Evolutionary conservation across 2,329 filamentous ascomycete species (phyloP).

Genomic region (Epichloe sp.): DNA sequence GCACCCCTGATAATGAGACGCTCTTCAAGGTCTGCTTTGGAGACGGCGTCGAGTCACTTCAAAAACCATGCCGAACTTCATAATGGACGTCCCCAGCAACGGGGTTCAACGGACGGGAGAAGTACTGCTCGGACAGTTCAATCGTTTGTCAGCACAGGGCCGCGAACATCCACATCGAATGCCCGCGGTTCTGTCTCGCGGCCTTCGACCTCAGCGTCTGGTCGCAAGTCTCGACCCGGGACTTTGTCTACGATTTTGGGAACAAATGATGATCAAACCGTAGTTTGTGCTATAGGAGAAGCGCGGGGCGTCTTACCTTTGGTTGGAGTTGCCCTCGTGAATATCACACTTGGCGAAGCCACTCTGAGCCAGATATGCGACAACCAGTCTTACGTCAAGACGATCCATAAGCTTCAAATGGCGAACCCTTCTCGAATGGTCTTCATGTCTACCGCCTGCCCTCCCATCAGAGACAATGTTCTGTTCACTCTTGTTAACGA

Average conservation of each 20-base stretch:
- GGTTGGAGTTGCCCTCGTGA: constrained; percentile 77
- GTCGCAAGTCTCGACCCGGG: constrained; percentile 30
- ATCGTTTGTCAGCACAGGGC: constrained; percentile 8
- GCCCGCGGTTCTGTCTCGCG: not conserved
- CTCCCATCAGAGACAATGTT: constrained; percentile 55
- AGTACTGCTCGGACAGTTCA: constrained; percentile 6
- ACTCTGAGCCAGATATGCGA: constrained; percentile 86
- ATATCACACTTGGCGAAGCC: constrained; percentile 72
- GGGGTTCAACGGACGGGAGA: not conserved
- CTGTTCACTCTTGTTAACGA: constrained; percentile 63
- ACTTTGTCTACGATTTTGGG: constrained; percentile 27
- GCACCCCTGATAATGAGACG: not conserved
- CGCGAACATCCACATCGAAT: constrained; percentile 3
- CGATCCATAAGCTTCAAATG: constrained; percentile 73
- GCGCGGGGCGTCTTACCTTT: constrained; percentile 76
- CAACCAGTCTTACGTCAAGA: constrained; percentile 81
- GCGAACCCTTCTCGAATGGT: constrained; percentile 70
- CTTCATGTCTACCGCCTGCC: constrained; percentile 56
- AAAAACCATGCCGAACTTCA: not conserved
- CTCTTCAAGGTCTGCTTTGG: not conserved
- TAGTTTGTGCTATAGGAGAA: constrained; percentile 82
- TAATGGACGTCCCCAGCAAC: not conserved
- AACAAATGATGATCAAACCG: constrained; percentile 45
- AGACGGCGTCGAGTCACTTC: not conserved
- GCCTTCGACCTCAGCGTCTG: constrained; percentile 26